phyloP scores from a whole-genome alignment of 164 flowering plant genomes.

The Houttuynia cordata region DNA sequence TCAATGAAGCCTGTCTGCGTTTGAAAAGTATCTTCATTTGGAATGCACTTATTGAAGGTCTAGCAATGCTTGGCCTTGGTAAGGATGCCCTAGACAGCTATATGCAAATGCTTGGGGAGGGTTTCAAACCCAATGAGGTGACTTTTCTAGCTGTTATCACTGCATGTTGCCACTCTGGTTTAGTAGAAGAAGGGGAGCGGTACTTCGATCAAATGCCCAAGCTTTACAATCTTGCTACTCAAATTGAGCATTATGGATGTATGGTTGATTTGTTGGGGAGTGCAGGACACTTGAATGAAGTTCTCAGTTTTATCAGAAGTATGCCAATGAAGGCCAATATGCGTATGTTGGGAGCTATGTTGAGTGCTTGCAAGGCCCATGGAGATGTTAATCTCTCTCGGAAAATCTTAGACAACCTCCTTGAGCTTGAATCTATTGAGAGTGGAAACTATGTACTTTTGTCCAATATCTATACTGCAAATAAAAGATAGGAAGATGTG shows the following conservation, averaged over 20 bases:
- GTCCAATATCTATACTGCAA: slow-evolving; percentile 36
- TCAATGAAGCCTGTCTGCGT: too few species aligned
- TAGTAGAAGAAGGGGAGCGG: slow-evolving; percentile 35
- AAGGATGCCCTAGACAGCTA: slow-evolving; percentile 24
- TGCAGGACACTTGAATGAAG: slow-evolving; percentile 41
- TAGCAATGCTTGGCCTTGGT: slow-evolving; percentile 48
- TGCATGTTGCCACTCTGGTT: slow-evolving; percentile 51
- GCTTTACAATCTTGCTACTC: slow-evolving; percentile 19
- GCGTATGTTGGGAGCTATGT: slow-evolving; percentile 43
- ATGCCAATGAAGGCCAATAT: slow-evolving; percentile 47
- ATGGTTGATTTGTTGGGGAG: slow-evolving; percentile 47
- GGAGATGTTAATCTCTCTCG: slow-evolving; percentile 26
- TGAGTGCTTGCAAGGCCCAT: slow-evolving; percentile 36
- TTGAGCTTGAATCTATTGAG: slow-evolving; percentile 27
- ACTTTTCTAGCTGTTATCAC: slow-evolving; percentile 42
- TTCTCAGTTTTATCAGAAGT: slow-evolving; percentile 19
- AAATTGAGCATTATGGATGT: slow-evolving; percentile 49
- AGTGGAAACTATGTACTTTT: slow-evolving; percentile 45
- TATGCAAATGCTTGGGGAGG: slow-evolving; percentile 19
- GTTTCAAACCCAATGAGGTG: slow-evolving; percentile 32
- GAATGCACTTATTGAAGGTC: slow-evolving; percentile 41
- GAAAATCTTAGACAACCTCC: slow-evolving; percentile 13
- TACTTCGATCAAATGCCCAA: slow-evolving; percentile 25
- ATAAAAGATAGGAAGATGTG: slow-evolving; percentile 39
- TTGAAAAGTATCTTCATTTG: slow-evolving; percentile 28